Conservation (phyloP, 1,139 yeast species). For the Casaregolazyma lundiana region DNA sequence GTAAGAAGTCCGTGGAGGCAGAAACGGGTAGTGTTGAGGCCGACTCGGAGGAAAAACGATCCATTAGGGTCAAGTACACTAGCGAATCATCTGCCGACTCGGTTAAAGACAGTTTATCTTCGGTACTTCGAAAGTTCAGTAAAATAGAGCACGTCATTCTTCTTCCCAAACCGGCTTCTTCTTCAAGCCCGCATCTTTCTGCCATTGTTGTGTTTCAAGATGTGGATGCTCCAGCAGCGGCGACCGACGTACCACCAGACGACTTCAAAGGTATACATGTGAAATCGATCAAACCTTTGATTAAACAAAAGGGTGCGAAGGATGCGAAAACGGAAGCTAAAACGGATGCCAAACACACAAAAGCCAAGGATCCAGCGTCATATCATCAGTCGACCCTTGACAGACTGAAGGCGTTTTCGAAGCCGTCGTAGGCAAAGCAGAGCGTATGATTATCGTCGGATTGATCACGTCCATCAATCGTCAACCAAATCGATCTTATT, state of each 20-base stretch:
- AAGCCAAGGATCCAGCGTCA: constrained; percentile 7
- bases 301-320: not conserved
- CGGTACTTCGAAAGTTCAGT: constrained; percentile 13
- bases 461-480: too few species aligned
- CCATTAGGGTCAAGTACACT: constrained; percentile 8
- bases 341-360: too few species aligned
- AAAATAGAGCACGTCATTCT: constrained; percentile 15
- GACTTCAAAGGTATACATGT: not conserved
- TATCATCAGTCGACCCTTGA: constrained; percentile 9
- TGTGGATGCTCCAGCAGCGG: constrained; percentile 4
- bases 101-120: not conserved
- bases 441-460: too few species aligned
- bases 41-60: constrained; percentile 11
- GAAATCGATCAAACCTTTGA: not conserved
- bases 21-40: not conserved
- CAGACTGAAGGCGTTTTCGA: constrained; percentile 3
- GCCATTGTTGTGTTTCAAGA: constrained; percentile 17
- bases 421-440: too few species aligned
- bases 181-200: constrained; percentile 8
- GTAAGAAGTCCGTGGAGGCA: not conserved
- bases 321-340: not conserved
- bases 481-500: too few species aligned
- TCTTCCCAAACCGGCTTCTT: constrained; percentile 10
- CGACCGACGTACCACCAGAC: not conserved
- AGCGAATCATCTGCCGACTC: not conserved